A percentile compares a stretch with the other conserved stretches of the same genome.
Evolutionary conservation across 1,284 basidiomycete species (phyloP).

Genomic region (Leccinum insolens): DNA sequence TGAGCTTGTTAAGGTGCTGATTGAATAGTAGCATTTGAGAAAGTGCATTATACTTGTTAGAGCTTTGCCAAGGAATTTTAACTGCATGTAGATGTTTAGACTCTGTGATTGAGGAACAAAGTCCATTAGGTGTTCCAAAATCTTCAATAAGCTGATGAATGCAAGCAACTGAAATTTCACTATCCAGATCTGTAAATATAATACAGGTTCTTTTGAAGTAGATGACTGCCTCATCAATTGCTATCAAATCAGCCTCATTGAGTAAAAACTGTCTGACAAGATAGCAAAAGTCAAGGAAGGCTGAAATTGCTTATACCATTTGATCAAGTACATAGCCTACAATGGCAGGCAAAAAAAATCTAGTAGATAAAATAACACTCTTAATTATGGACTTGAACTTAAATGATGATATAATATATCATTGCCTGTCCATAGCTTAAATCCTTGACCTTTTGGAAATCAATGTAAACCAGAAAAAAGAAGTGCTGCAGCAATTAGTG

Average conservation of each 20-base stretch:
- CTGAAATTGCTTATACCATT: conserved; percentile 9
- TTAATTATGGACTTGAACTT: neutral
- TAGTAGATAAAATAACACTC: neutral
- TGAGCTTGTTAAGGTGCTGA: neutral
- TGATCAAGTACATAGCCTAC: conserved; percentile 16
- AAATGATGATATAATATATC: neutral
- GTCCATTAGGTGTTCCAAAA: neutral
- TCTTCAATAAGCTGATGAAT: neutral
- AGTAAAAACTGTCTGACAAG: neutral
- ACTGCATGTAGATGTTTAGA: no score
- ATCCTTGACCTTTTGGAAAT: neutral
- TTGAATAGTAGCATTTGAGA: neutral
- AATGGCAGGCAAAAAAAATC: neutral
- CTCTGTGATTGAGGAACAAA: no score
- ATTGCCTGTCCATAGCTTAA: neutral
- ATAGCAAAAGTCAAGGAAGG: conserved; percentile 18
- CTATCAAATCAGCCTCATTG: neutral
- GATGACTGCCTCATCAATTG: neutral
- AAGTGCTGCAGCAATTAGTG: neutral
- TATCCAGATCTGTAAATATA: neutral
- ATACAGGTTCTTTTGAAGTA: neutral
- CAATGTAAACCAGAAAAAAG: neutral
- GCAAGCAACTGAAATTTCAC: neutral
- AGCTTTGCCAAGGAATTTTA: no score
- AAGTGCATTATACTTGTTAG: no score